Evolutionary conservation across 108 stramenopile genomes (phyloP).

Genomic region (Epipyxis sp.): DNA sequence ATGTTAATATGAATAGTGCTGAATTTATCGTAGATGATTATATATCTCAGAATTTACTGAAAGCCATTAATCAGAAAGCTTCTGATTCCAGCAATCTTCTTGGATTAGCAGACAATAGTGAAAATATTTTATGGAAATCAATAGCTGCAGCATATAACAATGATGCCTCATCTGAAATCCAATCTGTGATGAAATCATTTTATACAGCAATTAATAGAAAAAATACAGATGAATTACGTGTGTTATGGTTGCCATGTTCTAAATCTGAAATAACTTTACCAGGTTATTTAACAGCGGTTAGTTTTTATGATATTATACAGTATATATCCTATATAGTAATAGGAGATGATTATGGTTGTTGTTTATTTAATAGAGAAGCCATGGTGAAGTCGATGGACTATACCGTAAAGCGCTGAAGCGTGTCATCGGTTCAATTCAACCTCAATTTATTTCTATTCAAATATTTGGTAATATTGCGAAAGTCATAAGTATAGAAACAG

Average conservation of each 20-base stretch:
- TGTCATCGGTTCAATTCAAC: background rate
- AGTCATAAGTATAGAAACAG: background rate
- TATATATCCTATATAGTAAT: background rate
- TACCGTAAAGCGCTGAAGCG: background rate
- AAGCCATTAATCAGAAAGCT: background rate
- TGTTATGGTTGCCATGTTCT: background rate
- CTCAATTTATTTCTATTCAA: background rate
- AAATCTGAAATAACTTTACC: conserved; percentile 3
- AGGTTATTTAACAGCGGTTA: background rate
- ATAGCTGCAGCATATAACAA: background rate
- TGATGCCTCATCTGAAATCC: background rate
- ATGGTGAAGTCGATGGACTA: background rate
- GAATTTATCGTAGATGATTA: background rate
- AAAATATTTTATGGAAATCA: background rate
- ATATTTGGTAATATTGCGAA: background rate
- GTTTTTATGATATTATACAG: background rate
- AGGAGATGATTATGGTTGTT: background rate
- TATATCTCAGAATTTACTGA: background rate
- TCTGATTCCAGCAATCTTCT: background rate
- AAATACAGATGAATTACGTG: background rate
- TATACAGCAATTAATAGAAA: conserved; percentile 3
- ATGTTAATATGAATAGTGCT: background rate
- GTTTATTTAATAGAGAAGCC: background rate
- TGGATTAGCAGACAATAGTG: background rate
- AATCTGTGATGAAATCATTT: background rate